Evolutionary conservation across 768 basidiomycete species (phyloP), one percentile per base, ranked within the genome.

Genomic region (Hemileccinum impolitum): DNA sequence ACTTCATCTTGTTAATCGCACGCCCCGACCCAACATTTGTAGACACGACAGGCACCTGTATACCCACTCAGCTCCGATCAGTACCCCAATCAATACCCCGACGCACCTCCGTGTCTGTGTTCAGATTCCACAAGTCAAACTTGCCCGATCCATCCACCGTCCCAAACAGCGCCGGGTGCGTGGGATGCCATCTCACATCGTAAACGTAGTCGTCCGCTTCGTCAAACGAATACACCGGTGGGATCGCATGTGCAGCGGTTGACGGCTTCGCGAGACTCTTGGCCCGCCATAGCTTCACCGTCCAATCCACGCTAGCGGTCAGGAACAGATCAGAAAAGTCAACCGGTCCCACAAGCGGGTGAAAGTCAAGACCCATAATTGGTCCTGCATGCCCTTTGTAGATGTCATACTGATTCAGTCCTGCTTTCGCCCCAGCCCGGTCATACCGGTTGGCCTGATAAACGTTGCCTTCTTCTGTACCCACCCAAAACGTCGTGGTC

Each of bases 151-250:
- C 96, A 64, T 98, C 94, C 2, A 91, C 96, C 4, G 84, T 84
- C 18, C 90, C 94, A 65, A 98, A 99, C 40, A 94, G 53, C 1
- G 95, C 93, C 13, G 96, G 96, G 69, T 99, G 94, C 13, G 82
- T 76, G 6, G 95, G 94, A 65, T 99, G 96, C 96, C 96, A 99
- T 66, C 87, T 90, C 39, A 92, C 94, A 71, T 97, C 96, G 70
- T 96, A 98, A 10, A 99, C 95, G 65, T 98, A 97, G 67, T 99
- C 96, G 63, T 94, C 93, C 12, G 94, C 90, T 68, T 97, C 95
- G 56, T 99, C 95, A 61, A 99, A 98, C 35, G 91, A 93, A 64
- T 94, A 88, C 19, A 98, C 57, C 3, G 95, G 90, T 0, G 80
- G 39, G n/a, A 94, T 75, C 15, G 68, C 66, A 9, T 66, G 66